Base-by-base conservation (phyloP, 768 basidiomycete species). In the Calocybe gangraenosa region DNA sequence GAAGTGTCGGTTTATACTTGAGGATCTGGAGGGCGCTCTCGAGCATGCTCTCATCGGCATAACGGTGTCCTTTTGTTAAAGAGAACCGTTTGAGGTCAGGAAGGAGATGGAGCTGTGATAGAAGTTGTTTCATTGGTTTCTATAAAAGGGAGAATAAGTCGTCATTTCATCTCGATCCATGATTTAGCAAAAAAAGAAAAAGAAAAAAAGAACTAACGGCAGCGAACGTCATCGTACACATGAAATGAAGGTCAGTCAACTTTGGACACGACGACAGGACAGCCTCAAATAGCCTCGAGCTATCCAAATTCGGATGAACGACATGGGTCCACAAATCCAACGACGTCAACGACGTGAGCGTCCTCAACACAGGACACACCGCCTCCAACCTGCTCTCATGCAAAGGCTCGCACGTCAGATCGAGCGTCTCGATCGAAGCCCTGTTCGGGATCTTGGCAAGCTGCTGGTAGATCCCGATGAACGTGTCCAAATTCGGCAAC, bases 321-420 rank as follows among this genome's bases (percentile, higher is more conserved):
- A 74, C 56, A 46, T 75, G 71, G 6, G 66, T 60, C 76, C 76
- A 78, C n/a, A 78, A 57, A 54, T 74, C 74, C 31, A 76, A 54
- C 20, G 61, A 65, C 13, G 65, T 69, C 37, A 78, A 60, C 21
- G 58, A 60, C 7, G 64, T 65, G 42, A 76, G 53, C 3, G 54
- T 59, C 34, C 46, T 55, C 31, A 78, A 53, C 2, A 70, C 58
- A 0, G 61, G 55, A 38, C 66, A 67, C 1, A 74, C 58, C 8
- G 56, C 55, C 3, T 37, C 47, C 7, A 71, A 52, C 35, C 71
- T 54, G 22, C 51, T 59, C 40, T 68, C 64, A 37, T 73, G 72
- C 2, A 75, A 56, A 5, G 74, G 74, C 53, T 76, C 74, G 58
- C 71, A 75, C 6, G 74, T 76, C 8, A 78, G 58, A 47, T 76